Evolutionary conservation across 208 protist genomes (phyloP).

Genomic region (Wallacemonas sp.): DNA sequence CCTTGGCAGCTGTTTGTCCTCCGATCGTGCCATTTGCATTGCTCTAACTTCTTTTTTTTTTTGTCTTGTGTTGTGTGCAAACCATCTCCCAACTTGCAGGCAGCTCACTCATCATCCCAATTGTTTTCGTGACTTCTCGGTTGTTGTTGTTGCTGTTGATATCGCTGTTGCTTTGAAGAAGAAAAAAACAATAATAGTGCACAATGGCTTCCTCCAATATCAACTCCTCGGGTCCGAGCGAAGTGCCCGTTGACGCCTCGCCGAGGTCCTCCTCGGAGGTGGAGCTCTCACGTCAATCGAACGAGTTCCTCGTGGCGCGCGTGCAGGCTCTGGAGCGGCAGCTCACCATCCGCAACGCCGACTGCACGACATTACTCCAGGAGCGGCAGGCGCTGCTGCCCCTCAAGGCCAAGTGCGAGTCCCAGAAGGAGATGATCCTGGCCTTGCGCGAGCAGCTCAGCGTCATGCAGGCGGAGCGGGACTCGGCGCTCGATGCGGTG

Average conservation of each 20-base stretch:
- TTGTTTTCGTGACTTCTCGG: no score
- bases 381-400: slow-evolving; percentile 44
- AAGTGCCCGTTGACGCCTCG: neutral
- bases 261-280: neutral
- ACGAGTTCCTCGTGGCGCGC: slow-evolving; percentile 55
- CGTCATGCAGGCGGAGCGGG: slow-evolving; percentile 36
- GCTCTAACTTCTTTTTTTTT: no score
- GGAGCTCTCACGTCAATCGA: slow-evolving; percentile 43
- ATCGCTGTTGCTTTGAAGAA: neutral
- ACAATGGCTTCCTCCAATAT: neutral
- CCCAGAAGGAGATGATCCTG: slow-evolving; percentile 59
- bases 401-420: slow-evolving; percentile 54
- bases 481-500: slow-evolving; percentile 46
- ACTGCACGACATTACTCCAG: slow-evolving; percentile 54
- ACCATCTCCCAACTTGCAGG: no score
- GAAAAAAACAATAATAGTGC: neutral
- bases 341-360: slow-evolving; percentile 59
- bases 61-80: no score
- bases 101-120: no score
- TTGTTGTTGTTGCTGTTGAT: no score
- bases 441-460: slow-evolving; percentile 42
- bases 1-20: no score
- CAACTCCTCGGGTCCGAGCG: neutral
- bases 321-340: slow-evolving; percentile 59
- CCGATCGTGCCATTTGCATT: no score